phyloP scores from a whole-genome alignment of 1,139 yeast species.

The Petasospora rhodanensis region DNA sequence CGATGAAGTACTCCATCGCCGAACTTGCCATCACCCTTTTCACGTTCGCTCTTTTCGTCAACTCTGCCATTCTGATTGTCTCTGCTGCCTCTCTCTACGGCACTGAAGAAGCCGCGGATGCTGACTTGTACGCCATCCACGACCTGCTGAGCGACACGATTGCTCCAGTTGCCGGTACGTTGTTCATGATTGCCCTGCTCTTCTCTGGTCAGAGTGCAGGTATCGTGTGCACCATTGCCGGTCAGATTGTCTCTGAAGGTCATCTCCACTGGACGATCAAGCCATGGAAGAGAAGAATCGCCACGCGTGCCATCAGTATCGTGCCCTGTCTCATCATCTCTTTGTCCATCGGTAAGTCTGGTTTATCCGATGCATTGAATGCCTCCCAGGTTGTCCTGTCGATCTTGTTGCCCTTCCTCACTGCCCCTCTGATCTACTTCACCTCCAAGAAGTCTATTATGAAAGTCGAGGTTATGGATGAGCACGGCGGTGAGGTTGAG shows the following conservation, averaged over 20 bases:
- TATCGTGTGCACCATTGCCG: constrained; percentile 82
- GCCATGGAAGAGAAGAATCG: constrained; percentile 74
- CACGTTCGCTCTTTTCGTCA: constrained; percentile 74
- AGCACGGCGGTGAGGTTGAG: constrained; percentile 13
- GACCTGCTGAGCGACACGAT: constrained; percentile 49
- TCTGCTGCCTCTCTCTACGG: constrained; percentile 71
- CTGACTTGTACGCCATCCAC: constrained; percentile 71
- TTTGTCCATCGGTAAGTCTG: constrained; percentile 57
- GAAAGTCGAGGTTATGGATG: constrained; percentile 41
- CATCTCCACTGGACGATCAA: constrained; percentile 68
- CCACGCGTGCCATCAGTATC: constrained; percentile 67
- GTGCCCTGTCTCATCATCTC: constrained; percentile 68
- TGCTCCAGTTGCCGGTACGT: constrained; percentile 71
- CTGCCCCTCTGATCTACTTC: constrained; percentile 75
- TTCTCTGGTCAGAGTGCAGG: constrained; percentile 83
- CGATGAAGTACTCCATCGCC: constrained; percentile 59
- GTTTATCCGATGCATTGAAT: constrained; percentile 60
- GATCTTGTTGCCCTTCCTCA: constrained; percentile 64
- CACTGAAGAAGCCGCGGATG: constrained; percentile 61
- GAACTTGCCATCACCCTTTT: constrained; percentile 65
- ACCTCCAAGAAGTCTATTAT: constrained; percentile 61
- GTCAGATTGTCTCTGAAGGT: constrained; percentile 82
- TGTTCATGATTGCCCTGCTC: constrained; percentile 71
- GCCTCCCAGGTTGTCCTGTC: constrained; percentile 76
- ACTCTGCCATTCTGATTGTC: constrained; percentile 69